These are phyloP conservation scores for Psilocybe cyanescens DNA, from an alignment of 768 basidiomycete genomes.

Conservation along the genomic window DNA sequence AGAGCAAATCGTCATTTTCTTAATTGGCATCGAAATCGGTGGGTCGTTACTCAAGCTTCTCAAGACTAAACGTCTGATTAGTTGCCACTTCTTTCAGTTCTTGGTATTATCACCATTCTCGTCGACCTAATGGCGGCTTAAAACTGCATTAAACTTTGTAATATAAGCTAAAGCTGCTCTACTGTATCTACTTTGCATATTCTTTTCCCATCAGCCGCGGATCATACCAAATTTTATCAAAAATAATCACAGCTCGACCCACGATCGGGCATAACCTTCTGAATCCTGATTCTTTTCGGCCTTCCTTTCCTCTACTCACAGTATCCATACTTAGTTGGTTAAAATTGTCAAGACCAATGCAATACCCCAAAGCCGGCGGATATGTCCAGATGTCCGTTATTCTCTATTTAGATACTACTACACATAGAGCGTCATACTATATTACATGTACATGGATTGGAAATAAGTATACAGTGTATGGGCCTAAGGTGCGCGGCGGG, in stretches of 20 bases:
- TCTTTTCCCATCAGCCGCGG: not conserved
- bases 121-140: slow-evolving; percentile 70
- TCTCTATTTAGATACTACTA: not conserved
- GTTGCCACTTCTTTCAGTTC: slow-evolving; percentile 46
- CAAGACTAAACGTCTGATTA: slow-evolving; percentile 2
- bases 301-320: not conserved
- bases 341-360: not conserved
- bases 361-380: not conserved
- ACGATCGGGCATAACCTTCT: not conserved
- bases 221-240: slow-evolving; percentile 2
- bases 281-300: not conserved
- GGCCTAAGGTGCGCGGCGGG: not conserved
- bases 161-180: not conserved
- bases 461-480: not conserved
- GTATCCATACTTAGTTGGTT: not conserved
- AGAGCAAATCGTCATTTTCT: slow-evolving; percentile 90
- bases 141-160: not conserved
- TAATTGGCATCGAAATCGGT: slow-evolving; percentile 92
- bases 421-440: not conserved
- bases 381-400: not conserved
- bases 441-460: not conserved
- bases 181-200: not conserved
- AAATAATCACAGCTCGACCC: not conserved
- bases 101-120: slow-evolving; percentile 89
- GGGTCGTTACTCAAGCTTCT: slow-evolving; percentile 20